phyloP scores from a whole-genome alignment of 2,329 filamentous ascomycete genomes.

The Apiospora marii region DNA sequence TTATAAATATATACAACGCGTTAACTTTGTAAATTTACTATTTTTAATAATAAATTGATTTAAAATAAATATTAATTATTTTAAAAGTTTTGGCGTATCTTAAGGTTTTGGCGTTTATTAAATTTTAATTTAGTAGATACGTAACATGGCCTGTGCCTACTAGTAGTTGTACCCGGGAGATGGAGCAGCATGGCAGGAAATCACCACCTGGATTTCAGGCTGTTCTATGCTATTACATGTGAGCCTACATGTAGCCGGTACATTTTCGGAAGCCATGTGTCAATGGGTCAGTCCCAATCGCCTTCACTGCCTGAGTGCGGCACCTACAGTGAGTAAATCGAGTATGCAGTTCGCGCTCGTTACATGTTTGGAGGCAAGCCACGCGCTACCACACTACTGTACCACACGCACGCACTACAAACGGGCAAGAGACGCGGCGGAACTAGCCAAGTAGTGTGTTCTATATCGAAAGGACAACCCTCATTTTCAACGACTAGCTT shows the following conservation, averaged over 20 bases:
- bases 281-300: background rate
- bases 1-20: too few relatives aligned
- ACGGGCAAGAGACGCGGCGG: conserved; percentile 16
- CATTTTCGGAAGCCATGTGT: background rate
- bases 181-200: background rate
- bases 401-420: background rate
- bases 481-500: conserved; percentile 6
- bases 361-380: background rate
- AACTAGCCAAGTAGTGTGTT: conserved; percentile 15
- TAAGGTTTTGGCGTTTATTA: too few relatives aligned
- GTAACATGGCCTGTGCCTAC: too few relatives aligned
- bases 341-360: conserved; percentile 7
- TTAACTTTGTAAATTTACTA: too few relatives aligned
- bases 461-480: background rate
- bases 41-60: too few relatives aligned
- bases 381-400: background rate
- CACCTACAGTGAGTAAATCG: background rate
- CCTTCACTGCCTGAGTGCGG: background rate
- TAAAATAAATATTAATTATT: too few relatives aligned
- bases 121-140: too few relatives aligned
- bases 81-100: too few relatives aligned
- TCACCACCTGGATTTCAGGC: background rate
- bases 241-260: background rate
- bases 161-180: background rate
- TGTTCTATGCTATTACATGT: background rate